Evolutionary conservation across 768 basidiomycete genomes (phyloP).

Genomic region (Calocera viscosa): DNA sequence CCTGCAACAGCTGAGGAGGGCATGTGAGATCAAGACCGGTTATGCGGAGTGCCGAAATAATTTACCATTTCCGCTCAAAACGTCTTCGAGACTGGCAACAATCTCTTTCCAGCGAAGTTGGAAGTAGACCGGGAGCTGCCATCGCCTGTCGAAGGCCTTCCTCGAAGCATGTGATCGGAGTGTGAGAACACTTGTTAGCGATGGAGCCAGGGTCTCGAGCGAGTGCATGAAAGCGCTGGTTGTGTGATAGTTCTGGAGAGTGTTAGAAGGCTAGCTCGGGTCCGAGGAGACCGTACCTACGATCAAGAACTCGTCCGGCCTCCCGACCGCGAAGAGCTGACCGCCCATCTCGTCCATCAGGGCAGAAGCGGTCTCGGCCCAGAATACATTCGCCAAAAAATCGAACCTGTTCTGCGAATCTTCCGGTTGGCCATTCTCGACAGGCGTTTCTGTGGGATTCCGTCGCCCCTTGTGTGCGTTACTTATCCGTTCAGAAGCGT

Average conservation of each 20-base stretch:
- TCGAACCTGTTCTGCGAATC: constrained; percentile 43
- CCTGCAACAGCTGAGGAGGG: neutral
- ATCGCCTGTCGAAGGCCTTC: constrained; percentile 61
- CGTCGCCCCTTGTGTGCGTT: constrained; percentile 34
- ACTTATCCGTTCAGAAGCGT: constrained; percentile 52
- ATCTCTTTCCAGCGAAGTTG: constrained; percentile 97
- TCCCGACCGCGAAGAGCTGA: constrained; percentile 79
- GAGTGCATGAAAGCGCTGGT: constrained; percentile 71
- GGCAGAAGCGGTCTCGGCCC: constrained; percentile 68
- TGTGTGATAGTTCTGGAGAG: constrained; percentile 62
- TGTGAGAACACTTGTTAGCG: constrained; percentile 48
- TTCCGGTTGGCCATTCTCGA: neutral
- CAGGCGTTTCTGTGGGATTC: neutral
- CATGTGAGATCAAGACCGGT: neutral
- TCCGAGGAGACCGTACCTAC: constrained; percentile 32
- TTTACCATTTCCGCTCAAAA: constrained; percentile 27
- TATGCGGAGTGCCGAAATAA: neutral
- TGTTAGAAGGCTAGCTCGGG: neutral
- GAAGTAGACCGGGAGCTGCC: constrained; percentile 96
- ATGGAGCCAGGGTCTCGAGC: constrained; percentile 73
- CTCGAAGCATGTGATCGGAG: constrained; percentile 67
- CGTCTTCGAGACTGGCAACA: constrained; percentile 59
- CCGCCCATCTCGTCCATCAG: constrained; percentile 76
- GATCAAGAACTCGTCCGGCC: constrained; percentile 79
- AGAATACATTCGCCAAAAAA: constrained; percentile 77